Base-by-base conservation (phyloP, 2,329 filamentous ascomycete genomes). In the Fusarium secorum region DNA sequence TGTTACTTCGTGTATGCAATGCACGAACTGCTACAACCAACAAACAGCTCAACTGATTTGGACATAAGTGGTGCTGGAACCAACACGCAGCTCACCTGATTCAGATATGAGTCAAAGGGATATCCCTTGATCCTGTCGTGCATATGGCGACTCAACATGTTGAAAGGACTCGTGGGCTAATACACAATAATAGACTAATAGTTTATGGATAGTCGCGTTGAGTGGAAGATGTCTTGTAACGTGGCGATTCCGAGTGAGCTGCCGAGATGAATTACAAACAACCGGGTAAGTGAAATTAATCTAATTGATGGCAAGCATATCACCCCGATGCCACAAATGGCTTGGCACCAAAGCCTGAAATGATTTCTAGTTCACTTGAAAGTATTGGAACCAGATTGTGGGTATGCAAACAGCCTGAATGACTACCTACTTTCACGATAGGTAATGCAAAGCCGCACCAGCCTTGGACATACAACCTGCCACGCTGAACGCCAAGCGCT, bases 291-390 rank as follows among this genome's bases (percentile, higher is more conserved):
- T 39, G 20, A 14, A n/a, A 9, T n/a, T 9, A 4, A 11, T 13
- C 6, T 18, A 4, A 42, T 42, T 42, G 11, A 24, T 18, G 7
- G 11, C n/a, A 6, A 15, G 8, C n/a, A 24, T 42, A 18, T 42
- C 11, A 0, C 4, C 15, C 10, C 4, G 7, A 18, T 24, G 9
- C n/a, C 14, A 5, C 5, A 41, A 15, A 17, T 41, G 3, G 1
- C 17, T 1, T 18, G 4, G 4, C 11, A 42, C 0, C 0, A 42
- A 13, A 42, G 11, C 17, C 41, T 9, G 3, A 9, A 18, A 24
- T 18, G 2, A 13, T 24, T 24, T 0, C 4, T 1, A 24, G 1
- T 9, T 9, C 15, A 18, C 17, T 11, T 44, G 22, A 13, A 4
- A 24, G 7, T 18, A 44, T 24, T 4, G 13, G 6, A 44, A 0